A percentile compares a stretch with the other conserved stretches of the same genome.
These are phyloP conservation scores for Meripilus lineatus DNA, from an alignment of 1,284 basidiomycete species.

Conservation along the genomic window DNA sequence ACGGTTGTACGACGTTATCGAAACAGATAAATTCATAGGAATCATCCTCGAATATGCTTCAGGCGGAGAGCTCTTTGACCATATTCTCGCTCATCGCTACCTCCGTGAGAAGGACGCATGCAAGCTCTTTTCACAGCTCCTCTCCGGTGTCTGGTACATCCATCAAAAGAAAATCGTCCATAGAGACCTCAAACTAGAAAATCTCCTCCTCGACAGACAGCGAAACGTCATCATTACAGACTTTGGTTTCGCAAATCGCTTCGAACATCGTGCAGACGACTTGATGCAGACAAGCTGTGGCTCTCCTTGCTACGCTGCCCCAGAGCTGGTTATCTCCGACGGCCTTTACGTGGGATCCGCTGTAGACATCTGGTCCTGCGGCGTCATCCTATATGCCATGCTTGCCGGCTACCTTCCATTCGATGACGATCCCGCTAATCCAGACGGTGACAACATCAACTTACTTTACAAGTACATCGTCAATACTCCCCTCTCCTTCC, in stretches of 20 bases:
- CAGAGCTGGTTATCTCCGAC: constrained; percentile 98
- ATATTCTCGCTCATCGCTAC: constrained; percentile 97
- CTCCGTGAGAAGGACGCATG: constrained; percentile 94
- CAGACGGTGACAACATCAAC: constrained; percentile 99
- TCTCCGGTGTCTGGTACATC: constrained; percentile 98
- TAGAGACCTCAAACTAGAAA: constrained; percentile 98
- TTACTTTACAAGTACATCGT: constrained; percentile 99
- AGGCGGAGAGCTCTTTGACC: constrained; percentile 97
- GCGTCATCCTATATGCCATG: constrained; percentile 99
- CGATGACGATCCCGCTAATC: constrained; percentile 98
- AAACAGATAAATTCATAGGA: constrained; percentile 99
- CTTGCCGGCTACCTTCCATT: constrained; percentile 99
- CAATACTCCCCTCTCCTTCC: constrained; percentile 91
- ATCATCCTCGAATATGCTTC: constrained; percentile 99
- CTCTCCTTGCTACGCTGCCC: constrained; percentile 97
- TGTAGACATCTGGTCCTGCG: constrained; percentile 99
- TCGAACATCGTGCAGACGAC: constrained; percentile 87
- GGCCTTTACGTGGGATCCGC: constrained; percentile 98
- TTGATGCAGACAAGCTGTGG: constrained; percentile 99
- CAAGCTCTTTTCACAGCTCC: constrained; percentile 96
- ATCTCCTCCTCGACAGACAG: constrained; percentile 93
- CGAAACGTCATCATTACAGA: constrained; percentile 99
- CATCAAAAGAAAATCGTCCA: constrained; percentile 99
- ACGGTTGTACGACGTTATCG: constrained; percentile 96
- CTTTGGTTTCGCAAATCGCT: constrained; percentile 98